phyloP scores from a whole-genome alignment of 441 rosid species.

The Adansonia rubrostipa region DNA sequence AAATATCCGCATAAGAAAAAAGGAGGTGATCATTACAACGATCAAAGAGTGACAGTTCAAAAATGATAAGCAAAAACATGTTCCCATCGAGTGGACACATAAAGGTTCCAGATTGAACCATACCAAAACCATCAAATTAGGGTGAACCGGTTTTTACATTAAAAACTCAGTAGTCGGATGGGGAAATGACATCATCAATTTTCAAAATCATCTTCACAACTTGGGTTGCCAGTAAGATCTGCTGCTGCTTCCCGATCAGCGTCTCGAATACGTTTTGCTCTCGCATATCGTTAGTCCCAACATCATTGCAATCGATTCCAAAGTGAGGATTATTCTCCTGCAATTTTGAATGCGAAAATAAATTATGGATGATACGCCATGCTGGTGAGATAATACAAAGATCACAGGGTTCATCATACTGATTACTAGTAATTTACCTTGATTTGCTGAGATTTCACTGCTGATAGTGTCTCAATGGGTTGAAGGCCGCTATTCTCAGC shows the following conservation, averaged over 20 bases:
- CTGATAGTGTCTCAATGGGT: constrained; percentile 92
- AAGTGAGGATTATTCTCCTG: constrained; percentile 85
- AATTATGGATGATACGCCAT: not conserved
- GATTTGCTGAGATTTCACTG: constrained; percentile 89
- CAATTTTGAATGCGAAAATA: not conserved
- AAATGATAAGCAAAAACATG: constrained; percentile 28
- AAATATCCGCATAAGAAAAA: constrained; percentile 1
- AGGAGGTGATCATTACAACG: not conserved
- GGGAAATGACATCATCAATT: constrained; percentile 95
- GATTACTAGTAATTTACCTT: constrained; percentile 51
- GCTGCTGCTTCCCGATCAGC: constrained; percentile 97
- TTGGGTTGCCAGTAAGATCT: constrained; percentile 92
- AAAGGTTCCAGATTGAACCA: not conserved
- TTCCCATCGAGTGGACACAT: not conserved
- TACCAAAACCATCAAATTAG: constrained; percentile 21
- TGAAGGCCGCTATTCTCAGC: constrained; percentile 97
- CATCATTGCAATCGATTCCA: constrained; percentile 96
- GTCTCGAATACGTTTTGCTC: constrained; percentile 92
- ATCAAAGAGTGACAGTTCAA: constrained; percentile 23
- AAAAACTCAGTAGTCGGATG: constrained; percentile 58
- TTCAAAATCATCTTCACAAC: constrained; percentile 97
- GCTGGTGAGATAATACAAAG: not conserved
- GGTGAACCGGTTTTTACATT: constrained; percentile 9
- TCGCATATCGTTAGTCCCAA: constrained; percentile 89
- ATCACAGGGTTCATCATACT: not conserved